Evolutionary conservation across 345 rosid species (phyloP), one percentile per base, ranked within the genome.

Genomic region (Hypericum androsaemum): DNA sequence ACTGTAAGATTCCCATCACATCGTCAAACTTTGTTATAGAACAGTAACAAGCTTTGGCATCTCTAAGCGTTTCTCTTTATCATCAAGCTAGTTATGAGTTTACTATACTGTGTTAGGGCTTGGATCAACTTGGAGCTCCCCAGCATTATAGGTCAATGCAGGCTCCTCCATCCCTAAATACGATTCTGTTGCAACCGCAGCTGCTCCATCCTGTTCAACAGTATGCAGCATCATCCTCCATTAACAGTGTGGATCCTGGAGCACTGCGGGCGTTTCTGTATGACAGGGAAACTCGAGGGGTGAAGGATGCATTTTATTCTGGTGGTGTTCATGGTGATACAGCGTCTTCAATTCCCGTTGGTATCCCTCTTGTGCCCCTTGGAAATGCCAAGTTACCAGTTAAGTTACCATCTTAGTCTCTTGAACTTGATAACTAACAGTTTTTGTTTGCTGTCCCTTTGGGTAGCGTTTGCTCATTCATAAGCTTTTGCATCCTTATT

Each of bases 201-300:
- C 59, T 62, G 47, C 54, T 78, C 64, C 75, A 71, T 67, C 90
- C 72, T 37, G 77, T 83, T 12, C 84, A 74, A 61, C 84, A 73
- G 54, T 74, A 61, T 46, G 57, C 71, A 65, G 52, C 78, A 16
- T 61, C 71, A 10, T 69, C 74, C 14, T 69, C 84, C 47, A 65
- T 59, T 52, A 73, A 49, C 54, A 87, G 76, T 54, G 49, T 80
- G 61, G 92, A 78, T 32, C 48, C 59, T 50, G 68, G 80, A 55
- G 80, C 68, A 58, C 58, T 78, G 56, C 71, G 74, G 39, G 67
- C 67, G 77, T 78, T 80, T 74, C 71, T 64, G 12, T 61, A 57
- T 64, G 69, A 43, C 68, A 77, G 63, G 50, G 70, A 57, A 50
- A 63, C 72, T 56, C 62, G 65, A 48, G 64, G 75, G 38, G 75